Base-by-base conservation (phyloP, 2,329 filamentous ascomycete species). In the Pezicula rhizophila region DNA sequence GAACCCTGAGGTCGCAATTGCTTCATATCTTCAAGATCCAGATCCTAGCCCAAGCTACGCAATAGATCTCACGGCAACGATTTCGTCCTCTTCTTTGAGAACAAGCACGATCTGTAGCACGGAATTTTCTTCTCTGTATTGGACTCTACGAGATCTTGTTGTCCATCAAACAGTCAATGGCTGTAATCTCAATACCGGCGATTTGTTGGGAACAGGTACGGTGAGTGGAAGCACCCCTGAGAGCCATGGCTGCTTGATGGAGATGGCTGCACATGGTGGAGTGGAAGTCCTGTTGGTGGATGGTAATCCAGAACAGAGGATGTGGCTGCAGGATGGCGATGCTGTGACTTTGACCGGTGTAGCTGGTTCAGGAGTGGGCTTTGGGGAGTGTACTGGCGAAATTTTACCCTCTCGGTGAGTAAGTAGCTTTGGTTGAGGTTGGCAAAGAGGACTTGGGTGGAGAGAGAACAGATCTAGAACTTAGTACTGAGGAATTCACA, bases 131-230 rank as follows among this genome's bases (percentile, higher is more conserved):
- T 18, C 39, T 4, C 12, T 70, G 57, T 69, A 68, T 54, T 71
- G 68, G 68, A 68, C 64, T 0, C 60, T 69, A 42, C 59, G 66
- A 18, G 62, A 70, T 39, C 55, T 70, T 5, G 59, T 68, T 5
- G 64, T 66, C 1, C 68, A 68, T 49, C 64, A 68, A 44, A 68
- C 66, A 1, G 58, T 63, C 46, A 65, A 64, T 52, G 68, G 68
- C 1, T 66, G 66, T 49, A 61, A 58, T n/a, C 41, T 72, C 35
- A 61, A 61, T 26, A 67, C 67, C 0, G 70, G 70, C 0, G 70
- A 74, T 51, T 8, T 74, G 1, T 48, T 74, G 31, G 71, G 64
- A 0, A 72, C 70, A 0, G 72, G 71, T 0, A 74, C 70, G 0
- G 64, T 74, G 8, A 67, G 62, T 4, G 71, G 69, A 0, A 51